phyloP scores from a whole-genome alignment of 352 stramenopile species.

The Phytophthora europaea region DNA sequence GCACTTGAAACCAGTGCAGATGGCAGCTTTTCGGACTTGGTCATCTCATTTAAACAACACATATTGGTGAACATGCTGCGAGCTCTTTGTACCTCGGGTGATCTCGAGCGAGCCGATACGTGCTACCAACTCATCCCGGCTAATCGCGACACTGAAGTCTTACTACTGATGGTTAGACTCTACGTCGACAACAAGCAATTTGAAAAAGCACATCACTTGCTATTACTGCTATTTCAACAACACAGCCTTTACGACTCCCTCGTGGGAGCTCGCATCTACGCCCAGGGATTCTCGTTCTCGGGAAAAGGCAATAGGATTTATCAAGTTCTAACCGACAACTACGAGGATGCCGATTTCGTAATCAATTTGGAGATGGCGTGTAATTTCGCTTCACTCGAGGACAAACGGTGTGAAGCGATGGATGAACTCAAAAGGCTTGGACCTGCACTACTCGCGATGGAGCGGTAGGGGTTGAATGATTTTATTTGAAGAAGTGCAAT shows the following conservation, averaged over 20 bases:
- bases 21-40: conserved; percentile 27
- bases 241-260: conserved; percentile 58
- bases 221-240: conserved; percentile 68
- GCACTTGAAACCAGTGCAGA: conserved; percentile 51
- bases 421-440: conserved; percentile 52
- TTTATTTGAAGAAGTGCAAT: neutral
- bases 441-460: conserved; percentile 33
- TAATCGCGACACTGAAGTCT: conserved; percentile 39
- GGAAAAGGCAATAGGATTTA: conserved; percentile 71
- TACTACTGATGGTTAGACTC: conserved; percentile 70
- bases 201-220: conserved; percentile 56
- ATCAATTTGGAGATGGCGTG: conserved; percentile 81
- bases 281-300: conserved; percentile 54
- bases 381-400: conserved; percentile 50
- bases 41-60: conserved; percentile 51
- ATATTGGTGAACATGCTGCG: conserved; percentile 60
- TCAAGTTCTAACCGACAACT: conserved; percentile 67
- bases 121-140: conserved; percentile 64
- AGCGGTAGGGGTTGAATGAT: conserved; percentile 31
- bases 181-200: conserved; percentile 55
- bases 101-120: conserved; percentile 69
- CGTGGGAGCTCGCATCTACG: conserved; percentile 54
- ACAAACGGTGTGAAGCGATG: conserved; percentile 45
- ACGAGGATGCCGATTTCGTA: conserved; percentile 58
- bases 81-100: conserved; percentile 53